A percentile compares a stretch with the other conserved stretches of the same genome.
Evolutionary conservation across 768 basidiomycete genomes (phyloP).

Genomic region (Galerina sulciceps): DNA sequence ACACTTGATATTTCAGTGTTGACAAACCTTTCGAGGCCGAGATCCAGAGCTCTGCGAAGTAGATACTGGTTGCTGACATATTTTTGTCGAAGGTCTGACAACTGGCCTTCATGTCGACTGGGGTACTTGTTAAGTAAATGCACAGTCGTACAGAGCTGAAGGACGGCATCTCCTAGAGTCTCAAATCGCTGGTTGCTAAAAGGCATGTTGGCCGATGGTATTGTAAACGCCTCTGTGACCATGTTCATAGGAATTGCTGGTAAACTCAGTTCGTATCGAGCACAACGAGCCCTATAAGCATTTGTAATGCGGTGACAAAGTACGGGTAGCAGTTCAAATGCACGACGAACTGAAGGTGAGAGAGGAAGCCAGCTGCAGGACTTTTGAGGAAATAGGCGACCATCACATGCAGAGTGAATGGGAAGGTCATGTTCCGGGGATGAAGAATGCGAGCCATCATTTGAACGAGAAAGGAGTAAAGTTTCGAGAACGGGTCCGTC

Average conservation of each 20-base stretch:
- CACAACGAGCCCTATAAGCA: constrained; percentile 59
- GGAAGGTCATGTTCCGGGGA: constrained; percentile 10
- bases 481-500: constrained; percentile 71
- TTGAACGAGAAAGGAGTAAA: constrained; percentile 42
- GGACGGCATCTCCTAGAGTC: constrained; percentile 84
- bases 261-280: constrained; percentile 58
- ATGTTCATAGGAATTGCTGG: constrained; percentile 61
- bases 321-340: constrained; percentile 65
- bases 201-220: constrained; percentile 64
- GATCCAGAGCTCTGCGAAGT: constrained; percentile 65
- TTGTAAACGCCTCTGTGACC: constrained; percentile 75
- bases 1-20: constrained; percentile 60
- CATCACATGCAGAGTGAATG: constrained; percentile 8
- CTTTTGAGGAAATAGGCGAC: constrained; percentile 41
- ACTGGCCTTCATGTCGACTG: constrained; percentile 82
- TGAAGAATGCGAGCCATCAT: constrained; percentile 41
- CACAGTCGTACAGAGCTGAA: constrained; percentile 77
- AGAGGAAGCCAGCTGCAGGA: constrained; percentile 62
- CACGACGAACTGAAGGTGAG: constrained; percentile 48
- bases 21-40: constrained; percentile 66
- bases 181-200: constrained; percentile 88
- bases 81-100: constrained; percentile 65
- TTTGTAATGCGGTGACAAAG: constrained; percentile 71
- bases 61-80: constrained; percentile 75
- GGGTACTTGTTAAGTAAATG: constrained; percentile 80